A percentile compares a stretch with the other conserved stretches of the same genome.
Evolutionary conservation across 2,329 filamentous ascomycete genomes (phyloP).

Genomic region (Lasiodiplodia citricola): DNA sequence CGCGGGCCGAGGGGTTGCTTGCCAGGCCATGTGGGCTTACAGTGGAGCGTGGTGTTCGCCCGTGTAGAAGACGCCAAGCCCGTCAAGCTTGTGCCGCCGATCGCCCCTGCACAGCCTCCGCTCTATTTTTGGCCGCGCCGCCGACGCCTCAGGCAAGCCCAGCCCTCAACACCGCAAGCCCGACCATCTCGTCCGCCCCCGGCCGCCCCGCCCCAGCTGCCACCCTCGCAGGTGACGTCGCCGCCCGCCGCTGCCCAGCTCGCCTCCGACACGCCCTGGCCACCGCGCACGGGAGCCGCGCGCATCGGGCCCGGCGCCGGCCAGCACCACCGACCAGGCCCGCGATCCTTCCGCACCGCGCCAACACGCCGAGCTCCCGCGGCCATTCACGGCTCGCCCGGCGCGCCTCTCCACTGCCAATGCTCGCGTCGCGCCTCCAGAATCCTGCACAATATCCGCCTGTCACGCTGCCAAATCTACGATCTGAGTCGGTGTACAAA

Average conservation of each 20-base stretch:
- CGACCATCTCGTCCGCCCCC: background rate
- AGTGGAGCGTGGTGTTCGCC: conserved; percentile 1
- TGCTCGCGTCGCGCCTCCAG: background rate
- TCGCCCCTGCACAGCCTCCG: conserved; percentile 22
- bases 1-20: background rate
- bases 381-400: conserved; percentile 8
- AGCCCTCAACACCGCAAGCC: background rate
- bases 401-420: background rate
- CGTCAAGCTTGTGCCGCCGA: background rate
- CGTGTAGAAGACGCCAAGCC: conserved; percentile 8
- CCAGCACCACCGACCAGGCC: background rate
- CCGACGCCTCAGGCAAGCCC: conserved; percentile 1
- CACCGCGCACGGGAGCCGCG: background rate
- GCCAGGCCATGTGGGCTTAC: background rate
- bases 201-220: background rate
- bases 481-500: background rate
- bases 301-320: background rate
- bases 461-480: background rate
- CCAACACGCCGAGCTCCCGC: conserved; percentile 14
- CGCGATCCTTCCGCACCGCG: conserved; percentile 21
- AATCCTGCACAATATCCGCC: background rate
- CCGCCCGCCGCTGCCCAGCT: background rate
- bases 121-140: background rate
- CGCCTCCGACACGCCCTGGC: background rate
- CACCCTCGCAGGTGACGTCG: background rate